Conservation (phyloP, 257 asterid species). For the Petunia secreta region DNA sequence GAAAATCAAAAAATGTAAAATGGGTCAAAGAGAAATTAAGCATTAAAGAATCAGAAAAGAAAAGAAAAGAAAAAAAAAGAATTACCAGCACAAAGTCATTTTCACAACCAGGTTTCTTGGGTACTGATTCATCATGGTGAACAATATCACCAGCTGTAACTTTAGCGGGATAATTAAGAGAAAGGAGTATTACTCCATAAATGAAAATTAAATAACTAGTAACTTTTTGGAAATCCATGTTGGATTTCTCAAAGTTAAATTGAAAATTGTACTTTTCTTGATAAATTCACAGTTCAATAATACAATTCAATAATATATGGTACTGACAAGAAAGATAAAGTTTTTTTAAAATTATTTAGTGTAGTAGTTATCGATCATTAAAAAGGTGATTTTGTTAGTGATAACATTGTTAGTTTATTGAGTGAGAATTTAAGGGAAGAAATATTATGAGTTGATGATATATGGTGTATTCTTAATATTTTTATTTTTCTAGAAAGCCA, state of each 20-base stretch:
- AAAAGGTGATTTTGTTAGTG: no score
- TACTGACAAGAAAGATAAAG: not conserved
- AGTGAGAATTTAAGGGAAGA: no score
- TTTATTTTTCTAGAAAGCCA: no score
- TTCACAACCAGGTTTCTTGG: constrained; percentile 90
- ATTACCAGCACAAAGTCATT: constrained; percentile 83
- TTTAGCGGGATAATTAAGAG: constrained; percentile 37
- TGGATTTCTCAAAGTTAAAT: not conserved
- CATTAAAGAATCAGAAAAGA: not conserved
- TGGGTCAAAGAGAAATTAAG: constrained; percentile 33
- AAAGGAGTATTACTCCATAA: constrained; percentile 40
- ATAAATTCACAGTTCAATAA: not conserved
- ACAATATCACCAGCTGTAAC: constrained; percentile 82
- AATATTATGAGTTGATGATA: no score
- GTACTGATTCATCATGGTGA: constrained; percentile 53
- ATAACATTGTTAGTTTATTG: no score
- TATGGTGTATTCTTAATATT: no score
- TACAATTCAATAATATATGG: not conserved
- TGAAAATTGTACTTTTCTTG: not conserved
- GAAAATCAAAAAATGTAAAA: not conserved
- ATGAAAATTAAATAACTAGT: constrained; percentile 42
- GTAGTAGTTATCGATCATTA: no score
- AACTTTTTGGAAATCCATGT: constrained; percentile 59
- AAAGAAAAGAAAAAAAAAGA: not conserved
- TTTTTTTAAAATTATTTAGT: no score